Evolutionary conservation across 306 rosid genomes (phyloP), one percentile per base, ranked within the genome.

Genomic region (Acacia melanoxylon): DNA sequence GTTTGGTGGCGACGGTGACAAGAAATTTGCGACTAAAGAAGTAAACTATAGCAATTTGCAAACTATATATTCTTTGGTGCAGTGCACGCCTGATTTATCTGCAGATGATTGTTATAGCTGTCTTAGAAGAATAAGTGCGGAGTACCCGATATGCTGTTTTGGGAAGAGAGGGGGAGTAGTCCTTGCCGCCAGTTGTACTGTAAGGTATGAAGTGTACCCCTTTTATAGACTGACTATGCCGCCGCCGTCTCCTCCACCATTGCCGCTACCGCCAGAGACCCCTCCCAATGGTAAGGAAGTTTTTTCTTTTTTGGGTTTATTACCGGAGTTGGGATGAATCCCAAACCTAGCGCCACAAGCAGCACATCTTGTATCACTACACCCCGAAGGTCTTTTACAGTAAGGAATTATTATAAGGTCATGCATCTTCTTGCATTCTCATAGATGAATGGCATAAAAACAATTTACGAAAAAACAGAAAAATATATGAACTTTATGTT

Each of bases 51-150:
- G 41, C 2, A 8, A 10, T 12, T 74, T n/a, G 4, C 22, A 49
- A 27, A 51, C 1, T 29, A 25, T 78, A 2, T 83, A 83, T 44
- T 62, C 62, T 4, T 41, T 83, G 22, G 76, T 0, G 0, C 83
- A 78, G 40, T 83, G 86, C 44, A 78, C 79, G 6, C 82, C 76
- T 10, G 76, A 49, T 48, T 10, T 72, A 58, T 65, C 71, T 0
- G 1, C 17, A 6, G 6, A 2, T 19, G 17, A 77, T 25, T 83
- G 86, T 65, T 13, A 27, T n/a, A 1, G 15, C 3, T 78, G 82
- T 63, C 78, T 83, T 19, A 74, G 29, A 19, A 15, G 8, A 31
- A 65, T 35, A 3, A 35, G 8, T 0, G 27, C 15, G 0, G 24
- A 52, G 24, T 9, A 0, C 17, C 0, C 71, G 78, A 49, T 2